Percentiles rank a stretch among this genome's conserved stretches.
Evolutionary conservation across 306 rosid genomes (phyloP).

Genomic region (Citrullus colocynthis): DNA sequence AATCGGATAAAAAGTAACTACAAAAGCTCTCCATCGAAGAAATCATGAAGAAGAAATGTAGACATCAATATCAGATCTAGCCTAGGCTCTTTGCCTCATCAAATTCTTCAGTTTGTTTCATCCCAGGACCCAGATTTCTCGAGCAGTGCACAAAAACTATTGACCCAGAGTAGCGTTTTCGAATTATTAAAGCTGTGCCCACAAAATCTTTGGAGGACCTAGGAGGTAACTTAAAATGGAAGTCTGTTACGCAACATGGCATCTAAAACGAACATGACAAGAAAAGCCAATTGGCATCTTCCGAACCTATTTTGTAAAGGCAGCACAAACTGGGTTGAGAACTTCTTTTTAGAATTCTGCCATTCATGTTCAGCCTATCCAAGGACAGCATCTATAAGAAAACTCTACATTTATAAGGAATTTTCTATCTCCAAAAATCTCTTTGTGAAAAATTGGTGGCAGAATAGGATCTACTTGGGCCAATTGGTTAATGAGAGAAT

Average conservation of each 20-base stretch:
- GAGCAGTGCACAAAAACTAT: not conserved
- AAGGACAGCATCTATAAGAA: not conserved
- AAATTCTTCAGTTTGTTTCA: not conserved
- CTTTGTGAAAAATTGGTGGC: not conserved
- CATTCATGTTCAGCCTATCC: not conserved
- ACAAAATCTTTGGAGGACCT: not conserved
- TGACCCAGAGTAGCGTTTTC: not conserved
- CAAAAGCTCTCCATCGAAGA: not conserved
- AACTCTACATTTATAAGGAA: not conserved
- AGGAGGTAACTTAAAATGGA: not conserved
- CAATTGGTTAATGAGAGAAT: not conserved
- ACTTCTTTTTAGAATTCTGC: not conserved
- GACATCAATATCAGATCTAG: not conserved
- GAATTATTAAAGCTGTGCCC: not conserved
- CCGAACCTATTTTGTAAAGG: not conserved
- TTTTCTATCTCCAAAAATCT: not conserved
- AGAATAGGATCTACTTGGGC: not conserved
- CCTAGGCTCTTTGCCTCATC: not conserved
- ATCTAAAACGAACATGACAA: not conserved
- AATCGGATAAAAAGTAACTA: not conserved
- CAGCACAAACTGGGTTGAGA: not conserved
- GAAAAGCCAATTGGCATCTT: not conserved
- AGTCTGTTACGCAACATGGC: not conserved
- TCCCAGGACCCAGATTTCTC: not conserved
- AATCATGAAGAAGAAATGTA: not conserved